Evolutionary conservation across 129 eudicot genomes (phyloP), one percentile per base, ranked within the genome.

Genomic region (Tagetes patula): DNA sequence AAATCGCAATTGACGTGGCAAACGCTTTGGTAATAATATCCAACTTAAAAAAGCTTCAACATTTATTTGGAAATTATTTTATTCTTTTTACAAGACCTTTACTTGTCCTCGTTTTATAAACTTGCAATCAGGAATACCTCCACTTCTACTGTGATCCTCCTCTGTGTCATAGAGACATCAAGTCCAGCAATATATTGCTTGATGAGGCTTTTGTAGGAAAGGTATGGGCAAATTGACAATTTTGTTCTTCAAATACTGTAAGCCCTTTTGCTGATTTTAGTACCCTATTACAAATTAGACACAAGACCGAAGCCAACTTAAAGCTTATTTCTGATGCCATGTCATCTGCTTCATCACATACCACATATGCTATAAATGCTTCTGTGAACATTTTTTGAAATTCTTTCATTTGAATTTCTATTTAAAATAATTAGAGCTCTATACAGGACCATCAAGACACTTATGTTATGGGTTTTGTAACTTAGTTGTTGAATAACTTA

Each of bases 131-230:
- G 99, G 99, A 95, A 77, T 95, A 90, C 84, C 97, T 95, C 38
- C 99, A 95, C 62, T 88, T 83, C 80, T 95, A 95, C 64, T 95
- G 99, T 74, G 85, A 95, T 72, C 99, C 99, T 76, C 96, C 99
- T 69, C 73, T 95, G 82, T 95, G 97, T 81, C 99, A 95, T 70
- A 86, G 99, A 82, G 99, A 90, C 82, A 88, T 95, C 47, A 95
- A 95, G 80, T 90, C 99, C 69, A 90, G 99, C 80, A 95, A 95
- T 72, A 95, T 95, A 70, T 77, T 95, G 79, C 86, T 95, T 53
- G 97, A 95, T 66, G 94, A 85, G 75, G 80, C 90, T 72, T 84
- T 86, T 68, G 84, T 82, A 8, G 99, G 91, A 1, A 95, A 95
- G 97, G 99, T 90, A 85, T 67, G 34, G 46, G 27, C 64, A 31